phyloP scores from a whole-genome alignment of 2,329 filamentous ascomycete genomes.

The Lachnellula suecica region DNA sequence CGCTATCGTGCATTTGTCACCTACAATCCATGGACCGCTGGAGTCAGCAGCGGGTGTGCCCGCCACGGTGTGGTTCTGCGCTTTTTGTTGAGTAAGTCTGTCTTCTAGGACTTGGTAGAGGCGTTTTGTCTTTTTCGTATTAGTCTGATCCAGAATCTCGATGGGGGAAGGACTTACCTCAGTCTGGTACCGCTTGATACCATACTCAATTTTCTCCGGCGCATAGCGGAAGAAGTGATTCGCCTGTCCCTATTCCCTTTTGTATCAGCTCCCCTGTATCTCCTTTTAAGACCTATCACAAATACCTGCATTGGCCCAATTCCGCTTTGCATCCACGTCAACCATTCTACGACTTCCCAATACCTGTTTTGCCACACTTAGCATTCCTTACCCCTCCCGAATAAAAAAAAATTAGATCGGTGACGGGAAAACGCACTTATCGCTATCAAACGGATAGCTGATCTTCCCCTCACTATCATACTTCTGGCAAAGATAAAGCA shows the following conservation, averaged over 20 bases:
- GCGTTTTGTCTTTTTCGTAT: slow-evolving; percentile 32
- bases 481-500: slow-evolving; percentile 76
- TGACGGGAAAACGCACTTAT: slow-evolving; percentile 10
- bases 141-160: not conserved
- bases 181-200: slow-evolving; percentile 75
- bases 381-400: not conserved
- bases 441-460: slow-evolving; percentile 67
- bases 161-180: slow-evolving; percentile 52
- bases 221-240: slow-evolving; percentile 83
- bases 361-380: slow-evolving; percentile 64
- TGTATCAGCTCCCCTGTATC: not conserved
- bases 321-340: slow-evolving; percentile 60
- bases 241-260: slow-evolving; percentile 35
- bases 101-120: slow-evolving; percentile 45
- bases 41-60: slow-evolving; percentile 12
- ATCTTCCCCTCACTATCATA: slow-evolving; percentile 81
- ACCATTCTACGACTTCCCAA: slow-evolving; percentile 77
- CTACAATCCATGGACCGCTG: slow-evolving; percentile 51
- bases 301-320: slow-evolving; percentile 67
- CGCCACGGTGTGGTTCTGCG: slow-evolving; percentile 9
- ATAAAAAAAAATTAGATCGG: too few relatives aligned
- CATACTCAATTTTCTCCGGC: slow-evolving; percentile 76
- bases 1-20: slow-evolving; percentile 67
- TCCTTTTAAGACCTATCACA: slow-evolving; percentile 39
- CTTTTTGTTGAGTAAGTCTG: slow-evolving; percentile 32